Conservation (phyloP, 495 filamentous ascomycete genomes). For the Trichoderma asperelloides region DNA sequence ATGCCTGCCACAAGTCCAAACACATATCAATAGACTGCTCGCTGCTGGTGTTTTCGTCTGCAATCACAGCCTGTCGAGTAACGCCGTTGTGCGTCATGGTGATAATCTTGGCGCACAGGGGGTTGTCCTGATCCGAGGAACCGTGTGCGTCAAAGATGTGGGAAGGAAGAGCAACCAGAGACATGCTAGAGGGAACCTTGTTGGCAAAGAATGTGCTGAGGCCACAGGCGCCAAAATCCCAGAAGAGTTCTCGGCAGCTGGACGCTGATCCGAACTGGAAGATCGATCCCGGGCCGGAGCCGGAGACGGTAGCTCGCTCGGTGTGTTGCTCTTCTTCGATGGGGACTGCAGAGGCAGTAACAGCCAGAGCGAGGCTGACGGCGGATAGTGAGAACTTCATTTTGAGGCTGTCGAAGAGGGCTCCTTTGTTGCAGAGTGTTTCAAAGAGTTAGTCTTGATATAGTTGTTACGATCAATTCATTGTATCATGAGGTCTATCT, state of each 20-base stretch:
- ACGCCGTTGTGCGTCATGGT: constrained; percentile 1
- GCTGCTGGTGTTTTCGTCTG: not conserved
- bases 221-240: not conserved
- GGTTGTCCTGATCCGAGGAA: not conserved
- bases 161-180: not conserved
- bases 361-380: not conserved
- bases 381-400: not conserved
- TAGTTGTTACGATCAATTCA: not conserved
- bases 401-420: not conserved
- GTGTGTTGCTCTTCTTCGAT: not conserved
- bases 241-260: not conserved
- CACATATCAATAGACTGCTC: constrained; percentile 6
- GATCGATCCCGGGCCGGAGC: not conserved
- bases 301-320: not conserved
- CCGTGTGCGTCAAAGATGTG: not conserved
- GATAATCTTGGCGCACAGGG: not conserved
- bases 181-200: not conserved
- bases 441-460: not conserved
- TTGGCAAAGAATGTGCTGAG: constrained; percentile 1
- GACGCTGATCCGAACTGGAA: not conserved
- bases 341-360: not conserved
- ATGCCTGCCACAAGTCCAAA: not conserved
- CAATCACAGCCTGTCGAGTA: not conserved
- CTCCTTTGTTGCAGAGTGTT: not conserved
- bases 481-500: not conserved